These are phyloP conservation scores for Cyberlindnera suaveolens DNA, from an alignment of 805 yeast genomes.

Conservation along the genomic window DNA sequence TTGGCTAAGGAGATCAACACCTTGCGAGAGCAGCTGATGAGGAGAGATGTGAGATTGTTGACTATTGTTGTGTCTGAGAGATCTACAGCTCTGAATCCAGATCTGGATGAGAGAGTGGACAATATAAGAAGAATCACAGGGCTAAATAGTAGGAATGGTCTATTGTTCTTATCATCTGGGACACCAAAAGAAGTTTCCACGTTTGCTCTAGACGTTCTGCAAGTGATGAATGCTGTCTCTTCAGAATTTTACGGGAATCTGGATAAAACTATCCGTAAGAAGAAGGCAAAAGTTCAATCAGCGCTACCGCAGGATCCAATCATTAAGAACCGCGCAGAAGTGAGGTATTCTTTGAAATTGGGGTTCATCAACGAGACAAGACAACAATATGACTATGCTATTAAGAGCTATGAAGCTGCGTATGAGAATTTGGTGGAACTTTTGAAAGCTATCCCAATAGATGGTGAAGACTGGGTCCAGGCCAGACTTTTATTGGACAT, in stretches of 20 bases:
- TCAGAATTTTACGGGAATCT: conserved; percentile 37
- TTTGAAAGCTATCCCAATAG: conserved; percentile 24
- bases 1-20: conserved; percentile 32
- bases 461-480: conserved; percentile 33
- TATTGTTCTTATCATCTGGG: conserved; percentile 34
- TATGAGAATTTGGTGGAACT: conserved; percentile 44
- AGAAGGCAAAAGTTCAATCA: conserved; percentile 24
- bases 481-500: conserved; percentile 50
- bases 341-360: conserved; percentile 45
- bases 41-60: conserved; percentile 28
- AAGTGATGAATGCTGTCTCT: conserved; percentile 34
- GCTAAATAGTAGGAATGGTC: conserved; percentile 37
- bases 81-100: conserved; percentile 25
- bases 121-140: conserved; percentile 36
- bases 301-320: conserved; percentile 1
- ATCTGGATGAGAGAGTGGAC: conserved; percentile 30
- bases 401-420: conserved; percentile 45
- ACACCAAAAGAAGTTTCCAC: conserved; percentile 33
- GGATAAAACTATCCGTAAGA: conserved; percentile 35
- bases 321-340: conserved; percentile 15
- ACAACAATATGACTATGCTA: conserved; percentile 40
- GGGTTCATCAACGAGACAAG: conserved; percentile 46
- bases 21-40: conserved; percentile 26
- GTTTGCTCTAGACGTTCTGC: conserved; percentile 34
- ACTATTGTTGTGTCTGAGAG: conserved; percentile 30